These are phyloP conservation scores for Bruguiera parviflora DNA, from an alignment of 345 rosid genomes.

Conservation along the genomic window DNA sequence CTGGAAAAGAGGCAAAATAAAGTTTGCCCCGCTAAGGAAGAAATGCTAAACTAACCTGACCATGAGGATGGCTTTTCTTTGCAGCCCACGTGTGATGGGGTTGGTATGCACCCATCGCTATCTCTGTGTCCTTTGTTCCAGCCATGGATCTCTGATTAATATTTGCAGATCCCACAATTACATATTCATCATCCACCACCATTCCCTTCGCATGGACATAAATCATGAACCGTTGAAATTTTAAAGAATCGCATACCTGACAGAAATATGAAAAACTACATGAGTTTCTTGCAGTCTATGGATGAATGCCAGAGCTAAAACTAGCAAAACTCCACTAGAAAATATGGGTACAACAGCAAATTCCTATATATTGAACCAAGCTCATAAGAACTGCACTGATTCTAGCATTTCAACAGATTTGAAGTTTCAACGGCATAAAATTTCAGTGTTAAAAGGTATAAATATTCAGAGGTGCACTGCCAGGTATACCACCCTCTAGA, in stretches of 20 bases:
- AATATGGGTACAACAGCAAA: no score
- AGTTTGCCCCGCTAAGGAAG: background rate
- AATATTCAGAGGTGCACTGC: background rate
- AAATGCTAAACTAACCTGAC: conserved; percentile 57
- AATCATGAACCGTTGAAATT: conserved; percentile 64
- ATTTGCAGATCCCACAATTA: conserved; percentile 86
- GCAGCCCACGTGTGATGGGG: conserved; percentile 66
- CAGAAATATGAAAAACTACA: background rate
- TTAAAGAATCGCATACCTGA: conserved; percentile 15
- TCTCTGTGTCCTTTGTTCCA: conserved; percentile 90
- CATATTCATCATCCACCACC: conserved; percentile 89
- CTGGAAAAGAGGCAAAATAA: background rate
- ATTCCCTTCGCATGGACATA: conserved; percentile 95
- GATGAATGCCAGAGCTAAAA: background rate
- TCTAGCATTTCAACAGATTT: background rate
- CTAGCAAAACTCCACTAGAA: background rate
- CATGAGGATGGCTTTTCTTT: conserved; percentile 59
- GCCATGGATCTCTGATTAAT: conserved; percentile 97
- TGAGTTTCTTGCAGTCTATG: conserved; percentile 3
- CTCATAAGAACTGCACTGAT: background rate
- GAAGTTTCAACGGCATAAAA: background rate
- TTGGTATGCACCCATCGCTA: conserved; percentile 97
- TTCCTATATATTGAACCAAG: no score
- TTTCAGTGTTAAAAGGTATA: background rate
- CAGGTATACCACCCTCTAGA: background rate